A percentile compares a stretch with the other conserved stretches of the same genome.
Evolutionary conservation across 495 filamentous ascomycete species (phyloP).

Genomic region (Podospora didyma): DNA sequence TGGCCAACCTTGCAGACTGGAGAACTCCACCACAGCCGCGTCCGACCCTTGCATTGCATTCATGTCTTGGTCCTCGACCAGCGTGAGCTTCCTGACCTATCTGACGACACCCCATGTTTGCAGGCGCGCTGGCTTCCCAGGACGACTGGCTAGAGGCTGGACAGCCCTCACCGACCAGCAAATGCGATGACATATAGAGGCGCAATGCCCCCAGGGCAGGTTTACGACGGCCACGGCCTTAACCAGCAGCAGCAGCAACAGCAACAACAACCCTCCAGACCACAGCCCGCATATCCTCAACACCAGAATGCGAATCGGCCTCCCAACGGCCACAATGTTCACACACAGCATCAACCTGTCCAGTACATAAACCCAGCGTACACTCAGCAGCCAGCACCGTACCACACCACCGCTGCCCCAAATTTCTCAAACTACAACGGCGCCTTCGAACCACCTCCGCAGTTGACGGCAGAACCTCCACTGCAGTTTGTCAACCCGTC

Average conservation of each 20-base stretch:
- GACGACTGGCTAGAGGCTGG: constrained; percentile 4
- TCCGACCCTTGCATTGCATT: not conserved
- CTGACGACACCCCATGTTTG: not conserved
- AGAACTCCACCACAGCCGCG: too few species aligned
- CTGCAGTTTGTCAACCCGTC: constrained; percentile 21
- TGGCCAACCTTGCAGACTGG: too few species aligned
- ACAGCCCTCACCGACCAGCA: constrained; percentile 8
- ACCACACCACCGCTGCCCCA: constrained; percentile 14
- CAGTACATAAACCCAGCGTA: constrained; percentile 11
- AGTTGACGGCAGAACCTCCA: constrained; percentile 1
- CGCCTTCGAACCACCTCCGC: constrained; percentile 6
- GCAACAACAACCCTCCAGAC: constrained; percentile 13
- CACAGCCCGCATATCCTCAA: constrained; percentile 12
- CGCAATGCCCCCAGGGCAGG: constrained; percentile 41
- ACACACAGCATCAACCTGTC: constrained; percentile 5
- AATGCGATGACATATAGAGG: constrained; percentile 39
- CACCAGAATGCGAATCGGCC: not conserved
- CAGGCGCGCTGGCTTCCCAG: not conserved
- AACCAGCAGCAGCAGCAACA: constrained; percentile 11
- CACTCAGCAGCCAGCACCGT: constrained; percentile 14
- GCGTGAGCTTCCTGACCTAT: not conserved
- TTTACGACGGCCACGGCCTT: constrained; percentile 34
- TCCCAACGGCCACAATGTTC: not conserved
- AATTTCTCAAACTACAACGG: constrained; percentile 18
- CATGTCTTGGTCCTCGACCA: not conserved